phyloP scores from a whole-genome alignment of 768 basidiomycete species.

The Trametes coccinea region DNA sequence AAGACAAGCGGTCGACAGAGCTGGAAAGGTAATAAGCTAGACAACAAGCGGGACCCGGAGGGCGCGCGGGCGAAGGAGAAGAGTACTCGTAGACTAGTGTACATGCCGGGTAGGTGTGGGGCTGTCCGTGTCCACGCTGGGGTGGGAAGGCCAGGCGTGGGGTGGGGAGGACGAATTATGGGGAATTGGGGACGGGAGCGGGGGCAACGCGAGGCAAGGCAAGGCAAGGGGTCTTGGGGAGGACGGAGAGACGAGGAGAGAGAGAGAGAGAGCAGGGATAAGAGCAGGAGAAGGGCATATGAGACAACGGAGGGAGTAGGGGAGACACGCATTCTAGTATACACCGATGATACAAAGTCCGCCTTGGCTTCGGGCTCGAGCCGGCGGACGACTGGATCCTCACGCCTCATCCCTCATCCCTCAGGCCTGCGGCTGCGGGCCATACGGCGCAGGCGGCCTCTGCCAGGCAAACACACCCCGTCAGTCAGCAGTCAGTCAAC shows the following conservation, averaged over 20 bases:
- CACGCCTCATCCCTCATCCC: neutral
- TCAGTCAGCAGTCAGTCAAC: neutral
- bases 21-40: neutral
- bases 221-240: no score
- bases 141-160: no score
- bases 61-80: neutral
- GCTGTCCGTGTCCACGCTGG: no score
- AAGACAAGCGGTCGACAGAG: neutral
- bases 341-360: neutral
- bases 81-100: neutral
- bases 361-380: no score
- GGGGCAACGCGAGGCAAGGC: no score
- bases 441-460: slow-evolving; percentile 2
- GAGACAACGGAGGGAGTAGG: no score
- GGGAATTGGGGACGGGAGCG: no score
- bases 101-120: neutral
- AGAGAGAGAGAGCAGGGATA: no score
- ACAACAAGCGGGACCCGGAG: neutral
- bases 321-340: neutral
- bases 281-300: no score
- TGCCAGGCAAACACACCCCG: neutral
- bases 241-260: no score
- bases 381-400: no score
- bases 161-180: no score
- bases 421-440: slow-evolving; percentile 7